Base-by-base conservation (phyloP, 2,329 filamentous ascomycete species). In the Hymenotorrendiella dingleyae region DNA sequence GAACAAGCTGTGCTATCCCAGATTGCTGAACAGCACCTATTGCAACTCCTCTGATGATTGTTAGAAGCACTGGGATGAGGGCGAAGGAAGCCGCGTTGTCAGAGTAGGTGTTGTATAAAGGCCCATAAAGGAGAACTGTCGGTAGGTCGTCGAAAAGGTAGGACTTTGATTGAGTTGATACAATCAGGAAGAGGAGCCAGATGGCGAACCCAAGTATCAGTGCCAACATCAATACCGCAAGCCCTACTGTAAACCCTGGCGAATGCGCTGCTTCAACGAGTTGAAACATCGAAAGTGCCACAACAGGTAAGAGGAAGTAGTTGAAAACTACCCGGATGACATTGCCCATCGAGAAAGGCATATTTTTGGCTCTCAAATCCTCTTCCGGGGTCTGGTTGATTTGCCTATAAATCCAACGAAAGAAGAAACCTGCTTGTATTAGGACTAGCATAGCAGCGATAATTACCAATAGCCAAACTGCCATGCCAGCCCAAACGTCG, bases 91-190 rank as follows among this genome's bases (percentile, higher is more conserved):
- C 87, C 0, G 89, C 88, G 61, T 91, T 86, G 62, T 98, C 93
- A 19, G 86, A 93, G 63, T 94, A 97, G 0, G 93, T 98, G 66
- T 98, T 98, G 66, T 98, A 98, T 6, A 98, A 71, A 4, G 93
- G 88, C 0, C 93, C 93, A 56, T 95, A 97, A 1, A 88, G 74
- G 2, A 98, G 72, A 7, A 97, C 81, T 0, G 88, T 96, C 6
- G 88, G 81, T 36, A 98, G 72, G 58, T 97, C 89, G 64, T 98
- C 93, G 62, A 96, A 98, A 8, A 98, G 73, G 53, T 88, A 84
- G 2, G 88, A 85, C 47, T 89, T 82, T 5, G 90, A 90, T 50
- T 85, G 82, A 1, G 87, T 93, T 19, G 73, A 79, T 43, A 84
- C 80, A 55, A 97, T 91, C 38, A 94, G 72, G 58, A 79, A 80